phyloP scores from a whole-genome alignment of 2,329 filamentous ascomycete genomes.

The Colletotrichum navitas region DNA sequence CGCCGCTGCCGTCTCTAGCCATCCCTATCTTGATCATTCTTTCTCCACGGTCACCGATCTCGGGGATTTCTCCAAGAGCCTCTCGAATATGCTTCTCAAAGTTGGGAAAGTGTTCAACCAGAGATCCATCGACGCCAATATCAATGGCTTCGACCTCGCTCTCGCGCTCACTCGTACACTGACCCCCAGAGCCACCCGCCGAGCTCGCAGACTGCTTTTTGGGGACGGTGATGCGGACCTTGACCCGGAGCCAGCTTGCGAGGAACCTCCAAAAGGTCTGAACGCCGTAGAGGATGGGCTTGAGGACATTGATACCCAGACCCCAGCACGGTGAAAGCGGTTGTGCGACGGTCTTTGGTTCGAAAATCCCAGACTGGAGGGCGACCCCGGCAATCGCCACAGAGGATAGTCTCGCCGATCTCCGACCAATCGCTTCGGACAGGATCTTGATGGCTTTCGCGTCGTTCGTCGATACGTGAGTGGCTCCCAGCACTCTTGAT shows the following conservation, averaged over 20 bases:
- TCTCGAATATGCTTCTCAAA: conserved; percentile 76
- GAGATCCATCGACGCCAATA: conserved; percentile 77
- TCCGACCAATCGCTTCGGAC: conserved; percentile 51
- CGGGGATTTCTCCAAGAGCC: conserved; percentile 71
- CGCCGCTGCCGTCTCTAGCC: conserved; percentile 79
- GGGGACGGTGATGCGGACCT: not conserved
- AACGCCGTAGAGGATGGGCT: conserved; percentile 15
- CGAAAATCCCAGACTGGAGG: conserved; percentile 43
- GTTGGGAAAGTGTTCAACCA: conserved; percentile 79
- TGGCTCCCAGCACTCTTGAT: conserved; percentile 57
- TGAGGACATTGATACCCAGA: conserved; percentile 11
- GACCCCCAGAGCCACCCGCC: not conserved
- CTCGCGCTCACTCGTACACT: not conserved
- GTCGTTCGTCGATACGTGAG: conserved; percentile 62
- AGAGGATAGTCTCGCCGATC: conserved; percentile 45
- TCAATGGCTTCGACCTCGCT: conserved; percentile 65
- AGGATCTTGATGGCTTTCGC: conserved; percentile 72
- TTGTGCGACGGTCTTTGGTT: not conserved
- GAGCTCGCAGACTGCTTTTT: not conserved
- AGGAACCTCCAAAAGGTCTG: conserved; percentile 19
- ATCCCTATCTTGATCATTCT: conserved; percentile 77
- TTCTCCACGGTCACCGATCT: conserved; percentile 71
- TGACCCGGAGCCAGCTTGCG: conserved; percentile 17
- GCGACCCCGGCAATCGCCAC: conserved; percentile 45
- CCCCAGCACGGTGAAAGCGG: not conserved